Conservation (phyloP, 2,329 filamentous ascomycete species). For the Fusarium graminum region DNA sequence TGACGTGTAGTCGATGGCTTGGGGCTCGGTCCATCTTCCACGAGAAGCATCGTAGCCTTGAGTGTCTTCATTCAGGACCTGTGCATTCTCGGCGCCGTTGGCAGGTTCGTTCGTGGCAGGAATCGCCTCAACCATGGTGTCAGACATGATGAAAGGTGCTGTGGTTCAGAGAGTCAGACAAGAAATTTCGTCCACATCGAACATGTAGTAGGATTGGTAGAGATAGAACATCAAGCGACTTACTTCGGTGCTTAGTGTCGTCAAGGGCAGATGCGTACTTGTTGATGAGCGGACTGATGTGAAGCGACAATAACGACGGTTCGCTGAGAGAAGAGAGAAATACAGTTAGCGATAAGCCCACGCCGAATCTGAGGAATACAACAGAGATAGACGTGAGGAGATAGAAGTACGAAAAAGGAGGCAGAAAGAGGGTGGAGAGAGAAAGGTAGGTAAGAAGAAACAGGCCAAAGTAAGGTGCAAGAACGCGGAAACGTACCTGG, state of each 20-base stretch:
- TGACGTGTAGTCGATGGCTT: conserved; percentile 63
- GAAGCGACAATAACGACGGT: neutral
- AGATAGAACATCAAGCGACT: neutral
- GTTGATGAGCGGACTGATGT: neutral
- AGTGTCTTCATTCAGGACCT: conserved; percentile 1
- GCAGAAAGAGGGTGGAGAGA: neutral
- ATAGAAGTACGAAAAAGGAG: neutral
- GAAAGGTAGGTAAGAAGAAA: neutral
- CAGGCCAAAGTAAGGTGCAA: neutral
- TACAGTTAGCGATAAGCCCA: neutral
- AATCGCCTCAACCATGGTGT: conserved; percentile 19
- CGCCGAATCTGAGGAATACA: no score
- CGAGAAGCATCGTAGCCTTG: conserved; percentile 55
- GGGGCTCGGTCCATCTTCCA: conserved; percentile 61
- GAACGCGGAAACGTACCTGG: conserved; percentile 17
- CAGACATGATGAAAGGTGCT: conserved; percentile 17
- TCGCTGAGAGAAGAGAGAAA: neutral
- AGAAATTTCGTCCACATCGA: no score
- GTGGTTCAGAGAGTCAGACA: conserved; percentile 2
- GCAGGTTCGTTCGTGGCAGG: neutral
- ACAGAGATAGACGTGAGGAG: neutral
- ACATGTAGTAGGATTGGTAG: no score
- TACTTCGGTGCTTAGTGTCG: conserved; percentile 1
- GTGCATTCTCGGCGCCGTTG: neutral
- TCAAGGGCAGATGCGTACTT: neutral